A percentile compares a stretch with the other conserved stretches of the same genome.
Conservation (phyloP, 2,329 filamentous ascomycete species). For the Metarhizium anisopliae region DNA sequence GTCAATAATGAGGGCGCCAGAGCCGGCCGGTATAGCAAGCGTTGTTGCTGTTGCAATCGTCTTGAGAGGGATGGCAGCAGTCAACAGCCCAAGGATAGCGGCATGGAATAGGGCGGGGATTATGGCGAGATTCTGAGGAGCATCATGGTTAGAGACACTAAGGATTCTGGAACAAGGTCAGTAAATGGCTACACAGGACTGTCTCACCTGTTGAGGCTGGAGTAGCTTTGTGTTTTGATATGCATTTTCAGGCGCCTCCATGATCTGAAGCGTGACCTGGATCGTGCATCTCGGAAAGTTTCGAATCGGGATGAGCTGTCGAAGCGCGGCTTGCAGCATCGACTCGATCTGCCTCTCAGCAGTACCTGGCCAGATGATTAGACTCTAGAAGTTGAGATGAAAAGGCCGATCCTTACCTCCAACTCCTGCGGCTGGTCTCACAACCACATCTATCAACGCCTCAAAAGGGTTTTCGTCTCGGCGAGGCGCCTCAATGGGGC, state of each 20-base stretch:
- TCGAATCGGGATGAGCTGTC: slow-evolving; percentile 65
- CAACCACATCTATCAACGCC: slow-evolving; percentile 79
- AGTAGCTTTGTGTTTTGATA: slow-evolving; percentile 51
- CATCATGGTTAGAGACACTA: slow-evolving; percentile 7
- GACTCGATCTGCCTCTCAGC: slow-evolving; percentile 76
- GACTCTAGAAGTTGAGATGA: not conserved
- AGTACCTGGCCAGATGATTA: slow-evolving; percentile 38
- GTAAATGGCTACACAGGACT: not conserved
- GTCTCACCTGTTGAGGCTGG: slow-evolving; percentile 50
- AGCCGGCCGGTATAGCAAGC: slow-evolving; percentile 45
- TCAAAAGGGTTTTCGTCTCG: slow-evolving; percentile 89
- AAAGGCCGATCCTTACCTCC: slow-evolving; percentile 47
- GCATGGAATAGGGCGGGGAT: slow-evolving; percentile 79
- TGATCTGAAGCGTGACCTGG: slow-evolving; percentile 73
- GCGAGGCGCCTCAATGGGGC: slow-evolving; percentile 80
- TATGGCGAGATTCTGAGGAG: slow-evolving; percentile 59
- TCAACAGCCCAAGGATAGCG: slow-evolving; percentile 67
- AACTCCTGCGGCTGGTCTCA: slow-evolving; percentile 77
- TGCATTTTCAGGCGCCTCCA: slow-evolving; percentile 58
- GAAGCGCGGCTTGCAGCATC: slow-evolving; percentile 61
- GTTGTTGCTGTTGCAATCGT: slow-evolving; percentile 60
- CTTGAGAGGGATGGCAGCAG: slow-evolving; percentile 72
- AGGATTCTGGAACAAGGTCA: not conserved
- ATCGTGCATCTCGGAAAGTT: slow-evolving; percentile 70
- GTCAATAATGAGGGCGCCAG: slow-evolving; percentile 39